Evolutionary conservation across 768 basidiomycete species (phyloP).

Genomic region (Bullera alba): DNA sequence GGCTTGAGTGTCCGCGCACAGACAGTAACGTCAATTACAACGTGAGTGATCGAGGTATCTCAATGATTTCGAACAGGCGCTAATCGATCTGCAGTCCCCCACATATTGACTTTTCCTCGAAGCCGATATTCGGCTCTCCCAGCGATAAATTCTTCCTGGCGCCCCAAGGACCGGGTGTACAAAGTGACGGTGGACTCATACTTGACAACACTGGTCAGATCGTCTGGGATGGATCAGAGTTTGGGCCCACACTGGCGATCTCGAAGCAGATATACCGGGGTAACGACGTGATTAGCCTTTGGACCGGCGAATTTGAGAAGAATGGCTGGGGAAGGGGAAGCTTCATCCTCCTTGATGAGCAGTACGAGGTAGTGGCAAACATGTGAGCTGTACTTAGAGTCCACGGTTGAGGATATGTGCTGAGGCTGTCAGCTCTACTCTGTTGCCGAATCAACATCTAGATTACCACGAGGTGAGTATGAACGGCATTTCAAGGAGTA

Average conservation of each 20-base stretch:
- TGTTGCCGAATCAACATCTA: neutral
- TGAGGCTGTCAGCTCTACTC: conserved; percentile 3
- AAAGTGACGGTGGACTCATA: neutral
- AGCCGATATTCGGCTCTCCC: too few relatives aligned
- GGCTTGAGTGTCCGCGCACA: too few relatives aligned
- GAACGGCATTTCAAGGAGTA: neutral
- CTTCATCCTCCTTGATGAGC: conserved; percentile 12
- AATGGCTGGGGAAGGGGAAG: conserved; percentile 23
- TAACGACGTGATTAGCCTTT: conserved; percentile 24
- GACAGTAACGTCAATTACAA: too few relatives aligned
- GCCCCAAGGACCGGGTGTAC: too few relatives aligned
- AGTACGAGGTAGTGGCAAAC: conserved; percentile 12
- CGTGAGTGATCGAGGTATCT: too few relatives aligned
- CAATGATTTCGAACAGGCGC: too few relatives aligned
- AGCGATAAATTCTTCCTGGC: too few relatives aligned
- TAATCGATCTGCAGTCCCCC: too few relatives aligned
- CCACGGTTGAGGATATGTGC: neutral
- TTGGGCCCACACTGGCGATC: conserved; percentile 24
- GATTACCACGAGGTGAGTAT: conserved; percentile 20
- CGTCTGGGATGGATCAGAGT: conserved; percentile 6
- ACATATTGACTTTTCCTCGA: too few relatives aligned
- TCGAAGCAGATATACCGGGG: conserved; percentile 17
- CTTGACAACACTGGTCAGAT: neutral
- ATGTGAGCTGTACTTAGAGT: conserved; percentile 1
- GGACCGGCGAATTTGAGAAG: conserved; percentile 16